These are phyloP conservation scores for Penicillium sp. DNA, from an alignment of 2,329 filamentous ascomycete species.

Conservation along the genomic window DNA sequence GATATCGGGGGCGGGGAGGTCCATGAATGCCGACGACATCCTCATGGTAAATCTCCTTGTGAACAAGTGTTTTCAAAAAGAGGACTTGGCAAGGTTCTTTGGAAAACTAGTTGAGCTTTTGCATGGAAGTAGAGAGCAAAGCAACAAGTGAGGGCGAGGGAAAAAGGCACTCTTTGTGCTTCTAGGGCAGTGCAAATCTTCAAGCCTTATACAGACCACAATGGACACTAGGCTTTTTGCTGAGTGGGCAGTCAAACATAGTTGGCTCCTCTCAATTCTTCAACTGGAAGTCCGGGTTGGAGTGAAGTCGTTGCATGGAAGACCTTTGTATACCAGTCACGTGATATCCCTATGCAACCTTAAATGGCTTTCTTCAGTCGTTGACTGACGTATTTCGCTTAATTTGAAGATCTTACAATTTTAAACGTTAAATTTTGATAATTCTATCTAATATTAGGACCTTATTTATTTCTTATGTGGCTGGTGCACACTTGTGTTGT, in stretches of 20 bases:
- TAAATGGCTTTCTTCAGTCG: neutral
- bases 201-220: neutral
- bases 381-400: neutral
- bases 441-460: too few relatives aligned
- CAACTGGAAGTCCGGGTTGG: neutral
- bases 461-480: neutral
- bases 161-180: neutral
- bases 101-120: neutral
- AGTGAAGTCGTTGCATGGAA: conserved; percentile 2
- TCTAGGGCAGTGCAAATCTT: neutral
- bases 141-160: neutral
- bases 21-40: neutral
- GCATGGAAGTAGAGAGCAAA: neutral
- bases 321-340: conserved; percentile 5
- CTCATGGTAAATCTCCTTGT: neutral
- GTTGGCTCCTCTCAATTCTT: neutral
- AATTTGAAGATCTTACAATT: too few relatives aligned
- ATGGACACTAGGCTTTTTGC: neutral
- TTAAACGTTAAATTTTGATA: neutral
- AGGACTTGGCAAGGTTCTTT: neutral
- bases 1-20: neutral
- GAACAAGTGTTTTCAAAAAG: neutral
- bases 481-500: neutral
- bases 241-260: neutral
- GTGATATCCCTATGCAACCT: conserved; percentile 4